Base-by-base conservation (phyloP, 1,284 basidiomycete species). In the Moesziomyces aphidis region DNA sequence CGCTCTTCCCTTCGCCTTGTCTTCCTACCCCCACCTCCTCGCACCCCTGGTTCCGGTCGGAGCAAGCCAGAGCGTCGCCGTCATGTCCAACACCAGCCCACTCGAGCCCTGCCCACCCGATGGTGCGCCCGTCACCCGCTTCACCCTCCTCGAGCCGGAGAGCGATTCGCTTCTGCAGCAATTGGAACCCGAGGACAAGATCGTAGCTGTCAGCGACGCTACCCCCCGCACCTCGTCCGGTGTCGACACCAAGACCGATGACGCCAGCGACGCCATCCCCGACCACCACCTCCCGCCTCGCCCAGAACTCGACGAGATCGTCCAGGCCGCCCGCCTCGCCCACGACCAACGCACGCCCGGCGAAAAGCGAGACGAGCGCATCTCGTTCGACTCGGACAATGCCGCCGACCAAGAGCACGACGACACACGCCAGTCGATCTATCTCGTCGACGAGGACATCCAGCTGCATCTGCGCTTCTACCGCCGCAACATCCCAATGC, bases 381-480 rank as follows among this genome's bases (percentile, higher is more conserved):
- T 70, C 49, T 61, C 55, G 9, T 43, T 74, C 47, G 46, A 54
- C 9, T 48, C 60, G 13, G 50, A 39, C 22, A 34, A 60, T 19
- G 47, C 39, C 8, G 19, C 39, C 8, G 19, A 11, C 17, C 22
- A 54, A 21, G 42, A 48, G 23, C 36, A 23, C 45, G 22, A 45
- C 4, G 47, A 51, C 15, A 55, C 34, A 2, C 59, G 55, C 22
- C 75, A 77, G 34, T 55, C 63, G 48, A 69, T 77, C 61, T 77
- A 77, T 48, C 56, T 77, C 23, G 50, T 53, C 4, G 63, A 69
- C n/a, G 72, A 77, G 39, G 75, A 77, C 28, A 67, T 74, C 9
- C 64, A 74, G 53, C 63, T 77, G 3, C 51, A 69, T 15, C 71
- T 77, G 26, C 45, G 55, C 52, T 75, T 77, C 64, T 72, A 68